Base-by-base conservation (phyloP, 2,329 filamentous ascomycete genomes). In the Sarocladiaceae sp. region DNA sequence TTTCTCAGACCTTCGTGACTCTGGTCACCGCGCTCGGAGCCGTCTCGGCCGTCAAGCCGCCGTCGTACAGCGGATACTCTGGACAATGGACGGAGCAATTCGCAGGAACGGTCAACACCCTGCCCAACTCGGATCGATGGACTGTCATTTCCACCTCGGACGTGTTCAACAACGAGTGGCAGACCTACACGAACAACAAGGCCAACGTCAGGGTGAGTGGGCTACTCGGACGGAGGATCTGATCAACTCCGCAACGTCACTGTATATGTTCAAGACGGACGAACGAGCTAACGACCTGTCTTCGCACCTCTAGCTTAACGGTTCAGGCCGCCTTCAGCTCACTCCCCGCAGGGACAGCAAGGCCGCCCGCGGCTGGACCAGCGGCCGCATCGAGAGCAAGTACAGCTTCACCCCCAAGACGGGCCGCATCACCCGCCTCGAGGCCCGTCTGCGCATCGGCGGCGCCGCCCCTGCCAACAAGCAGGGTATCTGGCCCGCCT, bases 401-500 rank as follows among this genome's bases (percentile, higher is more conserved):
- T 63, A 60, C 41, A 62, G 66, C 21, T 68, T 73, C 50, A 74
- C 69, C 1, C 74, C 76, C 0, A 47, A 51, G 1, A 47, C 62
- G 1, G 71, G 73, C 48, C 67, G 65, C 47, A 53, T 70, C 23
- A 76, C 72, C 18, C 58, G 66, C 32, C 59, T 72, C 21, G 68
- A 76, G 47, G 66, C 68, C 4, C 56, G 57, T 19, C 59, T 79
- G 35, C 68, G 72, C 27, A 62, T 77, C 37, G 76, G 72, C 11
- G 53, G 53, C 47, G 68, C 68, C 56, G 33, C 56, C 1, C 53
- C 55, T 33, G 62, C 63, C 2, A 55, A 57, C 33, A 73, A 76
- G 58, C 65, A 76, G 51, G 76, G 76, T 4, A 63, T 79, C 41
- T 80, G 75, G 76, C 74, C 76, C 0, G 76, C 76, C 1, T 78